Evolutionary conservation across 2,329 filamentous ascomycete genomes (phyloP).

Genomic region (Trichoderma pleuroti): DNA sequence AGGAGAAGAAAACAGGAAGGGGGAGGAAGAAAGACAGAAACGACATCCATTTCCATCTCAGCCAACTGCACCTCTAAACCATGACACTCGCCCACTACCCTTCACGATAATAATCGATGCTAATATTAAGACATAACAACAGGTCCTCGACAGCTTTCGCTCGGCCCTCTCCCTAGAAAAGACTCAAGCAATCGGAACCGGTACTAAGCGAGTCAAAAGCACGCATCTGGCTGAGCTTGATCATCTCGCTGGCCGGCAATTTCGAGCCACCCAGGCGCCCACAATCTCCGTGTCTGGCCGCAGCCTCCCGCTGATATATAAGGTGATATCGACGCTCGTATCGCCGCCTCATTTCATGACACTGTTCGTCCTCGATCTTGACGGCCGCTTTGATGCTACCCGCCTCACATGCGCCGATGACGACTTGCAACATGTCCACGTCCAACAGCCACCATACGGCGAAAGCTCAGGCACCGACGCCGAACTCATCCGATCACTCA

Average conservation of each 20-base stretch:
- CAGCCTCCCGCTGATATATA: slow-evolving; percentile 53
- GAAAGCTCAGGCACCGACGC: slow-evolving; percentile 19
- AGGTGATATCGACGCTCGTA: slow-evolving; percentile 51
- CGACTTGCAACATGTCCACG: slow-evolving; percentile 50
- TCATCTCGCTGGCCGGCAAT: slow-evolving; percentile 44
- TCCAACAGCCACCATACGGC: slow-evolving; percentile 41
- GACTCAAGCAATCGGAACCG: slow-evolving; percentile 4
- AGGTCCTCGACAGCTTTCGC: slow-evolving; percentile 29
- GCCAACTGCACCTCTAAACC: background rate
- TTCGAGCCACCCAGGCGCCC: slow-evolving; percentile 45
- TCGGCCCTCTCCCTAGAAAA: background rate
- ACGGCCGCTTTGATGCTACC: slow-evolving; percentile 52
- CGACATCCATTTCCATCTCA: background rate
- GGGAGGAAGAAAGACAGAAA: background rate
- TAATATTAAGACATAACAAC: background rate
- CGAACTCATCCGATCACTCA: slow-evolving; percentile 33
- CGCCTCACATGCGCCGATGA: slow-evolving; percentile 37
- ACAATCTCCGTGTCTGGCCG: slow-evolving; percentile 51
- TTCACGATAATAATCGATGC: background rate
- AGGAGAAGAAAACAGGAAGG: too few species aligned
- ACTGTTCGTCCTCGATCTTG: slow-evolving; percentile 53
- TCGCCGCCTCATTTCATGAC: slow-evolving; percentile 45
- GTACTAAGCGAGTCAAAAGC: slow-evolving; percentile 24
- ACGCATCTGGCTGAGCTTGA: slow-evolving; percentile 46
- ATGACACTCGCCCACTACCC: background rate